These are phyloP conservation scores for Monoraphidium neglectum DNA, from an alignment of 139 green algal species.

Conservation along the genomic window DNA sequence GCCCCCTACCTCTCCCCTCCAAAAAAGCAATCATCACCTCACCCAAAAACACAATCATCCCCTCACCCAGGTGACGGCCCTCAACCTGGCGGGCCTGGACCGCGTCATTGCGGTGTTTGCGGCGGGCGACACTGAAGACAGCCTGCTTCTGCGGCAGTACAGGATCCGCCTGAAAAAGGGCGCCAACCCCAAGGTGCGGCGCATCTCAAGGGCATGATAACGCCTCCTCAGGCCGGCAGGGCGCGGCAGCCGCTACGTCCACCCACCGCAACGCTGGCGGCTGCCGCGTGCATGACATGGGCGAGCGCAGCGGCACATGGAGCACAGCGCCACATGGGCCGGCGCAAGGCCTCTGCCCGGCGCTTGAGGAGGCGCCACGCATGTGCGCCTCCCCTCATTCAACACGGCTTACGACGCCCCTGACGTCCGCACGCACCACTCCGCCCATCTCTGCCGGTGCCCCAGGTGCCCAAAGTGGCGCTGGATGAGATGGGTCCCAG, in stretches of 20 bases:
- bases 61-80: slow-evolving; percentile 40
- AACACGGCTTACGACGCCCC: too few relatives aligned
- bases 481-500: slow-evolving; percentile 85
- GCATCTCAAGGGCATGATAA: too few relatives aligned
- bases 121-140: slow-evolving; percentile 21
- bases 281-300: too few relatives aligned
- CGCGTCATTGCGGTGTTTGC: slow-evolving; percentile 67
- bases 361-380: slow-evolving; percentile 23
- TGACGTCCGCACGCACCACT: not conserved
- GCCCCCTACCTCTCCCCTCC: not conserved
- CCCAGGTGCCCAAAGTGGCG: slow-evolving; percentile 71
- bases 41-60: too few relatives aligned
- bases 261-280: too few relatives aligned
- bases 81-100: slow-evolving; percentile 86
- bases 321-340: too few relatives aligned
- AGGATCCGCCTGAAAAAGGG: slow-evolving; percentile 33
- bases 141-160: slow-evolving; percentile 25
- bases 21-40: too few relatives aligned
- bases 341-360: not conserved
- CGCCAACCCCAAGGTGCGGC: slow-evolving; percentile 20
- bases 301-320: too few relatives aligned
- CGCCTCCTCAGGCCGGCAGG: too few relatives aligned
- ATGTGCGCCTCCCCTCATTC: too few relatives aligned
- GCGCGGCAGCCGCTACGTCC: too few relatives aligned
- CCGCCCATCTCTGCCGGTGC: not conserved